These are phyloP conservation scores for Verticillium albo-atrum DNA, from an alignment of 2,329 filamentous ascomycete species.

Conservation along the genomic window DNA sequence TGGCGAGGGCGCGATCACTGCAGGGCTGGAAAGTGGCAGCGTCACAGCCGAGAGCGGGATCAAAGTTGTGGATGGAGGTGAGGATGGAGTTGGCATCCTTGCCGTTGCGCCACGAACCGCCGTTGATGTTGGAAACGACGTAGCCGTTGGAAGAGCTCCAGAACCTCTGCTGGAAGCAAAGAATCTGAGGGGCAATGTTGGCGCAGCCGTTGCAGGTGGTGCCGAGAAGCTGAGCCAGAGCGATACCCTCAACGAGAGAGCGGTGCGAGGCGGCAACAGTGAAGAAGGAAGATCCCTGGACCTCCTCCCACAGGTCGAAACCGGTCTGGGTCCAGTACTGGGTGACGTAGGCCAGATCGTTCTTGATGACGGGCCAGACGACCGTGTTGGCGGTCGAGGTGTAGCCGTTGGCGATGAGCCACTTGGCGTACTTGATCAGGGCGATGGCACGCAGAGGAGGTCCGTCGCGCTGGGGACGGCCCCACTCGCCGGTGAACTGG, in stretches of 20 bases:
- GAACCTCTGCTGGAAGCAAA: slow-evolving; percentile 71
- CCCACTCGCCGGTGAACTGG: slow-evolving; percentile 66
- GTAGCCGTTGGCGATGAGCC: slow-evolving; percentile 64
- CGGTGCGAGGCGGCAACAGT: slow-evolving; percentile 67
- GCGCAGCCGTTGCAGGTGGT: slow-evolving; percentile 57
- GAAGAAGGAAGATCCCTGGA: slow-evolving; percentile 74
- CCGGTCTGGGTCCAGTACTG: slow-evolving; percentile 65
- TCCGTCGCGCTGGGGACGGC: slow-evolving; percentile 73
- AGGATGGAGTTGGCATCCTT: slow-evolving; percentile 71
- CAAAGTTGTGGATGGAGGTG: slow-evolving; percentile 63
- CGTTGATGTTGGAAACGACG: slow-evolving; percentile 65
- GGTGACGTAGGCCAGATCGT: slow-evolving; percentile 71
- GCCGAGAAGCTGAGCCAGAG: slow-evolving; percentile 60
- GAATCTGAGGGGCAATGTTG: slow-evolving; percentile 61
- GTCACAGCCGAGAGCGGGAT: slow-evolving; percentile 62
- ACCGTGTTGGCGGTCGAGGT: slow-evolving; percentile 48
- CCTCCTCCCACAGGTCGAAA: slow-evolving; percentile 83
- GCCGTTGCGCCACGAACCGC: slow-evolving; percentile 57
- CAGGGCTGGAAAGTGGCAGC: slow-evolving; percentile 74
- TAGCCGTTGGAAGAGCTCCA: slow-evolving; percentile 61
- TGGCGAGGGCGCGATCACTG: slow-evolving; percentile 63
- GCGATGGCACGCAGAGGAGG: slow-evolving; percentile 73
- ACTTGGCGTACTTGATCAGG: slow-evolving; percentile 67
- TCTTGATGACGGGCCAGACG: slow-evolving; percentile 70
- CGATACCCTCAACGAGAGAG: slow-evolving; percentile 61